Percentiles rank a stretch among this genome's conserved stretches.
phyloP scores from a whole-genome alignment of 2,329 filamentous ascomycete species.

The Raffaelea deltoideospora region DNA sequence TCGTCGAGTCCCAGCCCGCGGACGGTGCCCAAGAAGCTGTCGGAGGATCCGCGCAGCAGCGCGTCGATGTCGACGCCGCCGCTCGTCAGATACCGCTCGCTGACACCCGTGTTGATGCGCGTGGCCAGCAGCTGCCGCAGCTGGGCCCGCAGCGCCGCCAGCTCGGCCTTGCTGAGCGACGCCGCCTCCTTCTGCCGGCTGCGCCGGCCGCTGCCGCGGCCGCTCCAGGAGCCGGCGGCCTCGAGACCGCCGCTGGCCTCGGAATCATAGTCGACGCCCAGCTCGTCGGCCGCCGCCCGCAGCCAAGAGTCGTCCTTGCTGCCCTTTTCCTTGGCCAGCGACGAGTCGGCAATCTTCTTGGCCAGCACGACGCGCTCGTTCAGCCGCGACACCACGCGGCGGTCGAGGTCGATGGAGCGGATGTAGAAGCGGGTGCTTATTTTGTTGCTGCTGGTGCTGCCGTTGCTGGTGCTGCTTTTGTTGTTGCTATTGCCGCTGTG shows the following conservation, averaged over 20 bases:
- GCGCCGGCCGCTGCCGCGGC: conserved; percentile 58
- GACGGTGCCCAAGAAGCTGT: conserved; percentile 48
- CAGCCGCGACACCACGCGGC: conserved; percentile 59
- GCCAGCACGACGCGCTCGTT: conserved; percentile 64
- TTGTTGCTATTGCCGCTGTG: too few species aligned
- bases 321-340: conserved; percentile 75
- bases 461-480: too few species aligned
- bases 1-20: conserved; percentile 25
- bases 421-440: conserved; percentile 39
- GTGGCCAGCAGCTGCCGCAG: conserved; percentile 54
- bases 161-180: conserved; percentile 55
- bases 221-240: conserved; percentile 42
- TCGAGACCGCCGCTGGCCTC: conserved; percentile 80
- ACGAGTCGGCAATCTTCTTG: conserved; percentile 75
- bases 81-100: conserved; percentile 71
- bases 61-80: conserved; percentile 71
- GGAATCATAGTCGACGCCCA: conserved; percentile 86
- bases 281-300: conserved; percentile 69
- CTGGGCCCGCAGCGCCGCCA: conserved; percentile 55
- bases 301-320: conserved; percentile 76
- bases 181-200: conserved; percentile 59
- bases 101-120: conserved; percentile 76
- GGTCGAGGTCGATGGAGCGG: conserved; percentile 68
- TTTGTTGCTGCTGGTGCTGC: too few species aligned
- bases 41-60: conserved; percentile 47